Evolutionary conservation across 1,284 basidiomycete genomes (phyloP).

Genomic region (Microbotryum intermedium): DNA sequence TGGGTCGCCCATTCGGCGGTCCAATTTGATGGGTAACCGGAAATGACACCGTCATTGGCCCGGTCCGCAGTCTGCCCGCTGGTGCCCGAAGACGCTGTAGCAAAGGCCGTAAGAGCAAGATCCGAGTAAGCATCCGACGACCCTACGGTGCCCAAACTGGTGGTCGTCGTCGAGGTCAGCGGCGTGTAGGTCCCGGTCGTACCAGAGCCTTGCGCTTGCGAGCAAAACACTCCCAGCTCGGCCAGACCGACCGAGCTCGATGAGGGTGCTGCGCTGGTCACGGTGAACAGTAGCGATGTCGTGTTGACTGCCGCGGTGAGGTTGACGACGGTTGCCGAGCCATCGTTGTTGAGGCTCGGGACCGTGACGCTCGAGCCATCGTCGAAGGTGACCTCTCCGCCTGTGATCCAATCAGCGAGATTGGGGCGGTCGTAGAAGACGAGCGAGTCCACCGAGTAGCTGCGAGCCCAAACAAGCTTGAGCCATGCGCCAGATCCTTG

Average conservation of each 20-base stretch:
- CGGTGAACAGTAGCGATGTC: not conserved
- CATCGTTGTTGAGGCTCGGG: constrained; percentile 6
- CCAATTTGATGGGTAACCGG: constrained; percentile 19
- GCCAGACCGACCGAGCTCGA: not conserved
- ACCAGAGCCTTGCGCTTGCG: not conserved
- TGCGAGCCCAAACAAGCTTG: not conserved
- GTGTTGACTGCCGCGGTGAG: not conserved
- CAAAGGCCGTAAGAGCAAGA: constrained; percentile 10
- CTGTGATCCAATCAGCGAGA: constrained; percentile 11
- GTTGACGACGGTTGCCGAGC: not conserved
- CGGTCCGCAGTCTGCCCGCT: constrained; percentile 6
- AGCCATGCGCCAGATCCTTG: not conserved
- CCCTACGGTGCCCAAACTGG: not conserved
- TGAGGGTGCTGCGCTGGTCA: not conserved
- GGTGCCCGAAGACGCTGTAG: constrained; percentile 5
- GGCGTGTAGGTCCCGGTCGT: too few relatives aligned
- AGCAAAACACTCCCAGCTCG: not conserved
- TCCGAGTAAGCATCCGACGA: not conserved
- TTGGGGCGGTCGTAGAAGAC: constrained; percentile 10
- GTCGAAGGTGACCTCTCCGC: constrained; percentile 9
- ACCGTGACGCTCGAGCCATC: constrained; percentile 12
- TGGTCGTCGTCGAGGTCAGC: too few relatives aligned
- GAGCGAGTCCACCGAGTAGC: not conserved
- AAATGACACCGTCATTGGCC: constrained; percentile 24
- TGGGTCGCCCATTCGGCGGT: constrained; percentile 25